Conservation (phyloP, 768 basidiomycete species). For the Dacryopinax primogenitus region DNA sequence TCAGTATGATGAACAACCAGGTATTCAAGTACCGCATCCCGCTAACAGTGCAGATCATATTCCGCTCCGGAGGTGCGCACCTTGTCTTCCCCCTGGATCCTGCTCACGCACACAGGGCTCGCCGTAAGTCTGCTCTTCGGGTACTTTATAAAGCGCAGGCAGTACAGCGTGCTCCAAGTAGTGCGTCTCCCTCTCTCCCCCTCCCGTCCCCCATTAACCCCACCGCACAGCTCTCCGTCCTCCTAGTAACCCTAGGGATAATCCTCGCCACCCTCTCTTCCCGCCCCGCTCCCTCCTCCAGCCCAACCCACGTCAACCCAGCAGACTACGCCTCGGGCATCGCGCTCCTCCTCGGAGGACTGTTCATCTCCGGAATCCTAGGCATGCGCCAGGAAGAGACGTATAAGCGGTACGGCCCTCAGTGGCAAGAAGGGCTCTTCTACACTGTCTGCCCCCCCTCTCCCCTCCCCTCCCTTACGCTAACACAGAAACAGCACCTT, state of each 20-base stretch:
- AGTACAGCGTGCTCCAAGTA: slow-evolving; percentile 48
- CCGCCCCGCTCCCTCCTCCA: slow-evolving; percentile 32
- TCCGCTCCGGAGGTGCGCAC: slow-evolving; percentile 60
- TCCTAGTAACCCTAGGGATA: slow-evolving; percentile 56
- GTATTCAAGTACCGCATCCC: slow-evolving; percentile 67
- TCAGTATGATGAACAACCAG: slow-evolving; percentile 68
- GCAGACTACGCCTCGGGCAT: slow-evolving; percentile 49
- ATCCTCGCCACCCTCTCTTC: slow-evolving; percentile 55
- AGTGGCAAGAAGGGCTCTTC: slow-evolving; percentile 74
- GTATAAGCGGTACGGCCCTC: slow-evolving; percentile 57
- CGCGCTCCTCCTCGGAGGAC: slow-evolving; percentile 48
- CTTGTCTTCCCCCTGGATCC: neutral
- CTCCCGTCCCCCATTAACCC: neutral
- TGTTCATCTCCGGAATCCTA: slow-evolving; percentile 53
- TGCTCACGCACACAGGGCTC: slow-evolving; percentile 36
- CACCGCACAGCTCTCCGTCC: slow-evolving; percentile 42
- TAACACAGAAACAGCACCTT: slow-evolving; percentile 41
- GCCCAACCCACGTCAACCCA: slow-evolving; percentile 16
- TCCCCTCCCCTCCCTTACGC: neutral
- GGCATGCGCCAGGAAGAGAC: slow-evolving; percentile 68
- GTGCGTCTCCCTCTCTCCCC: slow-evolving; percentile 23
- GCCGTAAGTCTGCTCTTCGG: slow-evolving; percentile 68
- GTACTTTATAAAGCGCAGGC: slow-evolving; percentile 42
- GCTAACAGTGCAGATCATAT: slow-evolving; percentile 67
- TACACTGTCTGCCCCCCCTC: slow-evolving; percentile 48